These are phyloP conservation scores for Oidiodendron maius DNA, from an alignment of 495 filamentous ascomycete genomes.

Conservation along the genomic window DNA sequence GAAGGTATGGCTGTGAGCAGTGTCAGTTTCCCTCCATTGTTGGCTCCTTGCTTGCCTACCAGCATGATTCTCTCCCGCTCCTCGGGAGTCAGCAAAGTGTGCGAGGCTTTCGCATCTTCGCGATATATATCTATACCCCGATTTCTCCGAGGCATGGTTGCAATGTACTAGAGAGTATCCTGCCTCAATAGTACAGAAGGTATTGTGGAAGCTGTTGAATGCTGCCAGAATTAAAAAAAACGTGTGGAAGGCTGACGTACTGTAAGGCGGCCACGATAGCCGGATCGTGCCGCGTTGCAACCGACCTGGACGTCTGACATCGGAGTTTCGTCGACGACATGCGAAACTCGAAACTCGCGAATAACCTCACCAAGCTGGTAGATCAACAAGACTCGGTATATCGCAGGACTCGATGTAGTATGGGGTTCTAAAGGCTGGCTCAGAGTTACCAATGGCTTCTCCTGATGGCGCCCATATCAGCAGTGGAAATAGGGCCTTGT, in stretches of 20 bases:
- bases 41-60: conserved; percentile 23
- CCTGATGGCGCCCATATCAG: conserved; percentile 35
- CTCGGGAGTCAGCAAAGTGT: conserved; percentile 51
- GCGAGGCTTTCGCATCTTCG: conserved; percentile 52
- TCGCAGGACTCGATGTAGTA: conserved; percentile 17
- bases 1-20: conserved; percentile 60
- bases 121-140: conserved; percentile 46
- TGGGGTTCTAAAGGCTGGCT: not conserved
- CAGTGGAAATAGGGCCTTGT: conserved; percentile 52
- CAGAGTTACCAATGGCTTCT: conserved; percentile 21
- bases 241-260: conserved; percentile 11
- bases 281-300: not conserved
- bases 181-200: not conserved
- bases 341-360: not conserved
- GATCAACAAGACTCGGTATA: not conserved
- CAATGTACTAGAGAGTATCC: not conserved
- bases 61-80: conserved; percentile 67
- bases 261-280: not conserved
- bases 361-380: not conserved
- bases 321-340: not conserved
- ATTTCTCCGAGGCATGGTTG: conserved; percentile 16
- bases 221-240: conserved; percentile 2
- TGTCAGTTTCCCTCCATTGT: not conserved
- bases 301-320: not conserved
- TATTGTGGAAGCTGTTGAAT: not conserved